Evolutionary conservation across 139 green algal species (phyloP), one percentile per base, ranked within the genome.

Genomic region (Pseudopediastrum boryanum): DNA sequence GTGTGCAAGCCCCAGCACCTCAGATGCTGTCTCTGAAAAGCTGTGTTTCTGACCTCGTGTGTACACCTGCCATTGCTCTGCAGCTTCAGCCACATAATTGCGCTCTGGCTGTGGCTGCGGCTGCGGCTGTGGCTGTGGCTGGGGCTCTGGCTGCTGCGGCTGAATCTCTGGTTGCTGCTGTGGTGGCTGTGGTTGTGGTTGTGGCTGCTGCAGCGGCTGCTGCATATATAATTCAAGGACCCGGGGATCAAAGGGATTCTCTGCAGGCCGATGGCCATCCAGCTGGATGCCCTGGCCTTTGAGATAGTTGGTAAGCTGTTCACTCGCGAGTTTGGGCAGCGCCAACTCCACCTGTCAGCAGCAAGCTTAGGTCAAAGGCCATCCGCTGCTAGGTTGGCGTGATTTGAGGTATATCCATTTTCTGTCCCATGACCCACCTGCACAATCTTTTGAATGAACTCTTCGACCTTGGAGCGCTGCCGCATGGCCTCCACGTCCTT

Each of bases 381-480:
- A n/a, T n/a, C n/a, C n/a, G n/a, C n/a, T n/a, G n/a, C n/a, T n/a
- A n/a, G n/a, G n/a, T n/a, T n/a, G n/a, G n/a, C n/a, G n/a, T n/a
- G n/a, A n/a, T n/a, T n/a, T n/a, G n/a, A n/a, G n/a, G n/a, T n/a
- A n/a, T n/a, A n/a, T n/a, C n/a, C n/a, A n/a, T n/a, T n/a, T n/a
- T n/a, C n/a, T n/a, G n/a, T n/a, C n/a, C n/a, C n/a, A n/a, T n/a
- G n/a, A n/a, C 52, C 2, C 12, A 71, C 63, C 63, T 71, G 63
- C 33, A 71, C 63, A 71, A 71, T 71, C 7, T 51, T 71, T 4
- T 71, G 6, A 19, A 71, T 38, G 33, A 71, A 71, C 31, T 71
- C 63, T 4, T 25, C 0, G 13, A 39, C 63, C 63, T 50, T 71
- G 19, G 29, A 19, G 8, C 8, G 5, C 29, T n/a, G 25, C 5